Percentiles rank a stretch among this genome's conserved stretches.
Conservation (phyloP, 2,329 filamentous ascomycete species). For the Xylariales sp. region DNA sequence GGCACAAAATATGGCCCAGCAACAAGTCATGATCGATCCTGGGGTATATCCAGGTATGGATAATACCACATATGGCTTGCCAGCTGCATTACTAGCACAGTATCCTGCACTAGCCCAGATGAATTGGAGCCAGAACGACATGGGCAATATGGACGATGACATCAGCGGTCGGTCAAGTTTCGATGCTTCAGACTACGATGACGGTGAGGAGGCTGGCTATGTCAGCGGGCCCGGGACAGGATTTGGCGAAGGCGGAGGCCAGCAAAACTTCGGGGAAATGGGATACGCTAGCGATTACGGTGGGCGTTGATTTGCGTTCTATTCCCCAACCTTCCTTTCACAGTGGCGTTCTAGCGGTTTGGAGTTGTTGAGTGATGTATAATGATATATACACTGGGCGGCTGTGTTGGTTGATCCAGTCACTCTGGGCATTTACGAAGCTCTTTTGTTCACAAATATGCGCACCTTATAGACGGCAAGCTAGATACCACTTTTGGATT, state of each 20-base stretch:
- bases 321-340: slow-evolving; percentile 12
- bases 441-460: slow-evolving; percentile 23
- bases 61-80: slow-evolving; percentile 75
- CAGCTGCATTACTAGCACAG: slow-evolving; percentile 87
- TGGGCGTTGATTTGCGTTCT: slow-evolving; percentile 50
- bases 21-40: slow-evolving; percentile 57
- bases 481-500: slow-evolving; percentile 51
- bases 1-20: slow-evolving; percentile 69
- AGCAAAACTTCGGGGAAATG: slow-evolving; percentile 66
- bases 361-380: slow-evolving; percentile 25
- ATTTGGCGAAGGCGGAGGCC: slow-evolving; percentile 67
- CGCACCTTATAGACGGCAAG: slow-evolving; percentile 43
- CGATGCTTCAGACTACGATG: slow-evolving; percentile 82
- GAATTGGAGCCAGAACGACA: slow-evolving; percentile 77
- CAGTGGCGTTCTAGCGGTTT: slow-evolving; percentile 23
- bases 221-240: slow-evolving; percentile 71
- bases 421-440: slow-evolving; percentile 18
- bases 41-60: slow-evolving; percentile 69
- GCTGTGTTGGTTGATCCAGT: slow-evolving; percentile 15
- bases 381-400: slow-evolving; percentile 14
- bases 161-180: slow-evolving; percentile 84
- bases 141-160: slow-evolving; percentile 81
- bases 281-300: slow-evolving; percentile 66
- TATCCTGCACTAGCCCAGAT: slow-evolving; percentile 93
- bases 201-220: slow-evolving; percentile 77